phyloP scores from a whole-genome alignment of 768 basidiomycete species.

The Flagelloscypha sp. region DNA sequence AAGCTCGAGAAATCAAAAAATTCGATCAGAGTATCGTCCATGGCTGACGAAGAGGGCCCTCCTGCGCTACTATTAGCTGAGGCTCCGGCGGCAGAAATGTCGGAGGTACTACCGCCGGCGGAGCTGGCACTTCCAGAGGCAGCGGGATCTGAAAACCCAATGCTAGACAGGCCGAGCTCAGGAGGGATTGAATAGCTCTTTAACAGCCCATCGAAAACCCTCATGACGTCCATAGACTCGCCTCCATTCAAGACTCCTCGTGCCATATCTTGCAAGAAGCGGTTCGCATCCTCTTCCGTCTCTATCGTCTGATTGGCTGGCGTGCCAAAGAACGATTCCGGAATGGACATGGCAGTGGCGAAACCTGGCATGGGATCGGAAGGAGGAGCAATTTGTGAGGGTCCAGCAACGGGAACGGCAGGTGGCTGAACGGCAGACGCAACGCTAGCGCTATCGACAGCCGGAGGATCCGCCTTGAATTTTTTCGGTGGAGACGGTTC shows the following conservation, averaged over 20 bases:
- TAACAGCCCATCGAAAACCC: slow-evolving; percentile 55
- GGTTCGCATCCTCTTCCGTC: slow-evolving; percentile 57
- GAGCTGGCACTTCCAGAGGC: slow-evolving; percentile 24
- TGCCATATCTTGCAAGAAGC: slow-evolving; percentile 56
- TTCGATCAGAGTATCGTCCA: slow-evolving; percentile 45
- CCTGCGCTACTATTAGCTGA: slow-evolving; percentile 15
- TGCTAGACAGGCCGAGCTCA: too few relatives aligned
- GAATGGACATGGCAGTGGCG: too few relatives aligned
- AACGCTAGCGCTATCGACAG: too few relatives aligned
- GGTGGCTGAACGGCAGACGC: slow-evolving; percentile 35
- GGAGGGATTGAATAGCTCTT: slow-evolving; percentile 38
- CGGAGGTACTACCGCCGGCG: slow-evolving; percentile 25
- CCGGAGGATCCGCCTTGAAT: slow-evolving; percentile 53
- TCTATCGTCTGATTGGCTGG: too few relatives aligned
- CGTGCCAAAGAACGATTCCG: too few relatives aligned
- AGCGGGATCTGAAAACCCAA: too few relatives aligned
- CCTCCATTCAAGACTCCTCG: slow-evolving; percentile 30
- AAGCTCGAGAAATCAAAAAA: slow-evolving; percentile 67
- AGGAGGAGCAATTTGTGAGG: too few relatives aligned
- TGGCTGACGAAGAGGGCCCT: slow-evolving; percentile 18
- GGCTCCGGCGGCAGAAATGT: slow-evolving; percentile 26
- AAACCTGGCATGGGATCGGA: too few relatives aligned
- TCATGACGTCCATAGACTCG: slow-evolving; percentile 46
- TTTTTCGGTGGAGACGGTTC: slow-evolving; percentile 69
- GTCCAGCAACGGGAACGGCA: slow-evolving; percentile 27